These are phyloP conservation scores for Blyttiomyces sp. DNA, from an alignment of 371 early-diverging fungal species.

Conservation along the genomic window DNA sequence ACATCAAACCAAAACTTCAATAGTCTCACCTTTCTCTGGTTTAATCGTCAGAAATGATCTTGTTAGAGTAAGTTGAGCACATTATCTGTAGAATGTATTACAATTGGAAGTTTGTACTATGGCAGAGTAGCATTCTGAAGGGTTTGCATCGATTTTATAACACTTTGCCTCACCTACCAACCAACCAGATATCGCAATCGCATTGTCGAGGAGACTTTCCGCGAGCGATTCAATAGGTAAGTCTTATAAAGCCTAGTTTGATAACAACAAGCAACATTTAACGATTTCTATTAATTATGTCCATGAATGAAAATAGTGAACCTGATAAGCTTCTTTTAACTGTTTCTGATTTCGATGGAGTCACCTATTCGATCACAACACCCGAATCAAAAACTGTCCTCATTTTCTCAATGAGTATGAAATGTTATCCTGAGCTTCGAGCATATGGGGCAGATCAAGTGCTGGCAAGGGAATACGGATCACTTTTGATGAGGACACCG, in stretches of 20 bases:
- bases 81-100: too few species aligned
- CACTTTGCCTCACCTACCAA: not conserved
- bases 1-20: too few species aligned
- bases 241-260: constrained; percentile 3
- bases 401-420: constrained; percentile 80
- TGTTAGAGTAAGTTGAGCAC: constrained; percentile 1
- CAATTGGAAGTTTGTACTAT: too few species aligned
- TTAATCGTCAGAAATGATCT: not conserved
- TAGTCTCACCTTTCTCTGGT: too few species aligned
- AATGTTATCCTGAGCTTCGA: constrained; percentile 75
- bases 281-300: not conserved
- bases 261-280: not conserved
- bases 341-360: constrained; percentile 95
- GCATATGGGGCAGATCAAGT: constrained; percentile 77
- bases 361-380: constrained; percentile 79
- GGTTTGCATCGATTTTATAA: not conserved
- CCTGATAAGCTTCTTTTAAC: constrained; percentile 77
- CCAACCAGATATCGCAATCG: constrained; percentile 36
- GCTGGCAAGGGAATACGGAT: constrained; percentile 77
- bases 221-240: constrained; percentile 47
- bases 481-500: constrained; percentile 54
- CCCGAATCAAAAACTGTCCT: constrained; percentile 64
- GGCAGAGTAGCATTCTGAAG: not conserved
- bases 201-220: constrained; percentile 56
- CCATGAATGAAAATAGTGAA: constrained; percentile 32